phyloP scores from a whole-genome alignment of 352 stramenopile genomes.

The Phytopythium helicoides region DNA sequence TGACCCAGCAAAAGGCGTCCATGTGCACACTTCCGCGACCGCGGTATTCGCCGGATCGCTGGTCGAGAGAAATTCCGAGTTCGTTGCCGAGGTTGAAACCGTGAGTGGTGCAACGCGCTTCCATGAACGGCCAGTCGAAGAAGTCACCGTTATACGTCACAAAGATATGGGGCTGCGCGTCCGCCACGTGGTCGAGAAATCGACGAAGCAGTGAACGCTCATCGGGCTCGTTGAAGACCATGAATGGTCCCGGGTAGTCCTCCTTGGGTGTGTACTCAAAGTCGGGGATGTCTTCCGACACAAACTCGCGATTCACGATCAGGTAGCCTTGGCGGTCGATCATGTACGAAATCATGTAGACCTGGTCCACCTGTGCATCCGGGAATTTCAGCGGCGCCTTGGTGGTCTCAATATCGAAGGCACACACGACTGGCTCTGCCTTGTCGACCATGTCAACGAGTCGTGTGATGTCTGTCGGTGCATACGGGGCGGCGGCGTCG shows the following conservation, averaged over 20 bases:
- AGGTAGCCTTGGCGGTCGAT: conserved; percentile 94
- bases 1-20: conserved; percentile 99
- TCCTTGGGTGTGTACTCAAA: conserved; percentile 99
- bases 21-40: conserved; percentile 94
- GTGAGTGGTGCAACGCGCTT: conserved; percentile 89
- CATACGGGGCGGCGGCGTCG: conserved; percentile 57
- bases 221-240: conserved; percentile 95
- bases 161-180: conserved; percentile 96
- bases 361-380: conserved; percentile 93
- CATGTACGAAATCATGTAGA: conserved; percentile 99
- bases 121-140: conserved; percentile 99
- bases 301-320: conserved; percentile 96
- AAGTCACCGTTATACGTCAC: conserved; percentile 99
- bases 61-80: conserved; percentile 76
- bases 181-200: conserved; percentile 91
- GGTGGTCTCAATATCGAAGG: conserved; percentile 99
- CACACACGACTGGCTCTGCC: conserved; percentile 93
- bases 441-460: conserved; percentile 91
- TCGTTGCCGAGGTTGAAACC: conserved; percentile 90
- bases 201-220: conserved; percentile 79
- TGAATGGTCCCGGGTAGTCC: conserved; percentile 90
- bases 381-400: conserved; percentile 99
- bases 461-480: conserved; percentile 42
- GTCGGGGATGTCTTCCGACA: conserved; percentile 96
- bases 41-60: conserved; percentile 89